Evolutionary conservation across 352 stramenopile genomes (phyloP), one percentile per base, ranked within the genome.

Genomic region (Pythium brachiatum): DNA sequence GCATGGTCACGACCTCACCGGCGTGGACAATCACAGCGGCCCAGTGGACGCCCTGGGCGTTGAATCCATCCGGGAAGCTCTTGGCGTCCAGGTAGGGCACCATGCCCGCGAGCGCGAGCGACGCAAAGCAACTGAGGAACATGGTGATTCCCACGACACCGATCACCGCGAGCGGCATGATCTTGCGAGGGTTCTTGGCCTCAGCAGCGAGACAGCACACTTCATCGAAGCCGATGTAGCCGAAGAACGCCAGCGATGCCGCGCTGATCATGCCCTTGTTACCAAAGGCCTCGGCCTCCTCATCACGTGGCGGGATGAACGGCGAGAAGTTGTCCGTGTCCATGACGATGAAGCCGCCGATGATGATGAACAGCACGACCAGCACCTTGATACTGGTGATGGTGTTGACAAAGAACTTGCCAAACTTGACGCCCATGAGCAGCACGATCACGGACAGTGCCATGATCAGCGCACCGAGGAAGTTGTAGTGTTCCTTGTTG

Each of bases 191-290:
- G 69, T 94, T 79, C 64, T 86, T 86, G 26, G 81, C 74, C 68
- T 94, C 84, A 26, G 79, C 83, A 18, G 89, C 84, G 16, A 97
- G 63, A 71, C 89, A 97, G 66, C 88, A 96, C 18, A 98, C 83
- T 67, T 97, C 92, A 72, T 98, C 95, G 68, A 97, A 98, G 16
- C 95, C 95, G 25, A 98, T 74, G 69, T 94, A 98, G 16, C 92
- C 92, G 76, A 97, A 98, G 75, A 97, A 98, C 15, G 86, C 90
- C 18, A 83, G 84, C 12, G 90, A 91, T 1, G 86, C 74, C 20
- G 89, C 90, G n/a, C 71, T 78, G 57, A 97, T 78, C 43, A 98
- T 72, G 36, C 85, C 84, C 41, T 74, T 64, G 2, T 57, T 31
- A 15, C 85, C 84, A 21, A 74, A 84, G 2, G 69, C 57, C 23